Base-by-base conservation (phyloP, 2,329 filamentous ascomycete genomes). In the Diaporthe destruens region DNA sequence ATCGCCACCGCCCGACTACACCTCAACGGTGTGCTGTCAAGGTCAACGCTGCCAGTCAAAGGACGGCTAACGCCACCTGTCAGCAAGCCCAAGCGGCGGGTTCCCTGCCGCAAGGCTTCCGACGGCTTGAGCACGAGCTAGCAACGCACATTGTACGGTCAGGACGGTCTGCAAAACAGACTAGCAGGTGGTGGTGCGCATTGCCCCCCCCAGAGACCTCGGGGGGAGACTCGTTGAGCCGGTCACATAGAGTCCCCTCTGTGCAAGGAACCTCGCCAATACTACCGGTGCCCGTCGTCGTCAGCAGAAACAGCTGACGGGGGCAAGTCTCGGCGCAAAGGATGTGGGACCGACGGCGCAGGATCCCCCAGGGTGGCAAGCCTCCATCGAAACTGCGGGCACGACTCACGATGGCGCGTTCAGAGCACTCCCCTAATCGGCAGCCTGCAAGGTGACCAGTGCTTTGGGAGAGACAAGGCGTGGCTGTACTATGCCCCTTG, bases 331-430 rank as follows among this genome's bases (percentile, higher is more conserved):
- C 34, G 36, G 54, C 51, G 66, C 25, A 39, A 69, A 16, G 54
- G 53, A 56, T 57, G 66, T 42, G 66, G 39, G 36, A 39, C 36
- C 11, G 42, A 34, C 29, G 53, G 34, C 14, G 34, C 53, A 56
- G 53, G 39, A 69, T 56, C 25, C 39, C 39, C 36, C 51, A 36
- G 42, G 32, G 32, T 51, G 61, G 61, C 61, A 65, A 51, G 61
- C 61, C 29, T 65, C 44, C 61, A 65, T 65, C 61, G 61, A 65
- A 53, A 65, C 61, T 65, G 44, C 61, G 59, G 59, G 59, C 59
- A 65, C 59, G 59, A 65, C 59, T 65, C 61, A 65, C 61, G 44
- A 51, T 34, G 29, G 44, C 61, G n/a, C 20, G 61, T 51, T 51
- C 23, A 23, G 42, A 51, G 18, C 44, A 65, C 59, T 36, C 25